A percentile compares a stretch with the other conserved stretches of the same genome.
These are phyloP conservation scores for Erigeron canadensis DNA, from an alignment of 129 eudicot species.

Conservation along the genomic window DNA sequence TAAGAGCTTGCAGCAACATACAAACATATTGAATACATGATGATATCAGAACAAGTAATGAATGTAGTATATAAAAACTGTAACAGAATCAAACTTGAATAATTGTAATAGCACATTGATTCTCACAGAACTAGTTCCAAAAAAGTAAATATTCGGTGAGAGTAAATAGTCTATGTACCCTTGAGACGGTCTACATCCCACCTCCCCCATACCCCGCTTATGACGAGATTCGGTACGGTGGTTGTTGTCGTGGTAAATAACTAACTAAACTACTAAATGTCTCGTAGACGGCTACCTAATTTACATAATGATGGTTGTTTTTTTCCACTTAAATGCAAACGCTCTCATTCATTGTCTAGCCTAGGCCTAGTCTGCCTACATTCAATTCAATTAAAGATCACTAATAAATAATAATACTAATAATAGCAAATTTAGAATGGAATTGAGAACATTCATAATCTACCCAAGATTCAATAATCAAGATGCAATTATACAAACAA, in stretches of 20 bases:
- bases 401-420: background rate
- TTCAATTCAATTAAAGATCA: too few relatives aligned
- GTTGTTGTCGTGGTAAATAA: too few relatives aligned
- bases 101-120: too few relatives aligned
- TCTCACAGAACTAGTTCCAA: too few relatives aligned
- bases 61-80: too few relatives aligned
- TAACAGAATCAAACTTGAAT: too few relatives aligned
- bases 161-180: too few relatives aligned
- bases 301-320: background rate
- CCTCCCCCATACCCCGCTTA: too few relatives aligned
- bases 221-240: too few relatives aligned
- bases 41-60: background rate
- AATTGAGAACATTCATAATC: background rate
- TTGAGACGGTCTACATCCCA: too few relatives aligned
- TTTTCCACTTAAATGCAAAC: conserved; percentile 3
- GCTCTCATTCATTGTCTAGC: background rate
- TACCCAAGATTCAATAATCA: background rate
- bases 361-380: too few relatives aligned
- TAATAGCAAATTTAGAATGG: background rate
- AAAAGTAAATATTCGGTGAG: background rate
- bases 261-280: background rate
- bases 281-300: conserved; percentile 11
- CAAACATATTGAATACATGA: background rate
- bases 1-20: background rate
- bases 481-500: conserved; percentile 14